Evolutionary conservation across 2,329 filamentous ascomycete genomes (phyloP).

Genomic region (Phaeoacremonium minimum): DNA sequence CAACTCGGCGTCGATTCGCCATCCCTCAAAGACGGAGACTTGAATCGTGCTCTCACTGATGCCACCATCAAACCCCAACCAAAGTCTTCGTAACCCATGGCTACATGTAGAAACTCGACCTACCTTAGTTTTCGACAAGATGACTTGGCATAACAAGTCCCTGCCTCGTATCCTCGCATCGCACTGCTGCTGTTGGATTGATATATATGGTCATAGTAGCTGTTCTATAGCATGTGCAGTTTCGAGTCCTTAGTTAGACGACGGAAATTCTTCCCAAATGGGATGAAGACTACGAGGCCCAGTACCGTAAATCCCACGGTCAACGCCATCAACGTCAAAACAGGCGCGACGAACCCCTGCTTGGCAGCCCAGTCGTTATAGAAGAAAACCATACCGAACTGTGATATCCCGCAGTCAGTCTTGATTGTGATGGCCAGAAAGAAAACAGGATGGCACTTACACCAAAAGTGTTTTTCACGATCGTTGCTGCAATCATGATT

Average conservation of each 20-base stretch:
- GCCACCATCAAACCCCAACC: too few species aligned
- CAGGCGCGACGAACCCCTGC: slow-evolving; percentile 18
- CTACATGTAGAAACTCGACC: too few species aligned
- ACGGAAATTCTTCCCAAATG: slow-evolving; percentile 22
- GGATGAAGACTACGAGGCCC: slow-evolving; percentile 19
- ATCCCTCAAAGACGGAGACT: too few species aligned
- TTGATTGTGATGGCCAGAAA: background rate
- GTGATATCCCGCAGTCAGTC: background rate
- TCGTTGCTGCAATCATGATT: slow-evolving; percentile 57
- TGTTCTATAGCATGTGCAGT: slow-evolving; percentile 18
- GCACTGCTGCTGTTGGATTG: too few species aligned
- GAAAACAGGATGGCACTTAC: slow-evolving; percentile 19
- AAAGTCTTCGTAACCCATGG: too few species aligned
- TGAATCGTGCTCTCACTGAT: too few species aligned
- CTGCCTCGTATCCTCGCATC: too few species aligned
- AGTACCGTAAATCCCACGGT: slow-evolving; percentile 18
- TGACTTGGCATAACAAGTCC: too few species aligned
- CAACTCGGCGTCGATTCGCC: too few species aligned
- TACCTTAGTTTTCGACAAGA: too few species aligned
- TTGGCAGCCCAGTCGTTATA: slow-evolving; percentile 20
- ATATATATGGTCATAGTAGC: too few species aligned
- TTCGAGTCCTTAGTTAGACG: slow-evolving; percentile 21
- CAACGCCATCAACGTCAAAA: slow-evolving; percentile 20
- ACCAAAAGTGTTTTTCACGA: slow-evolving; percentile 54
- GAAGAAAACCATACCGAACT: slow-evolving; percentile 25